Evolutionary conservation across 176 grass and related monocot species (phyloP).

Genomic region (Elymus sibiricus): DNA sequence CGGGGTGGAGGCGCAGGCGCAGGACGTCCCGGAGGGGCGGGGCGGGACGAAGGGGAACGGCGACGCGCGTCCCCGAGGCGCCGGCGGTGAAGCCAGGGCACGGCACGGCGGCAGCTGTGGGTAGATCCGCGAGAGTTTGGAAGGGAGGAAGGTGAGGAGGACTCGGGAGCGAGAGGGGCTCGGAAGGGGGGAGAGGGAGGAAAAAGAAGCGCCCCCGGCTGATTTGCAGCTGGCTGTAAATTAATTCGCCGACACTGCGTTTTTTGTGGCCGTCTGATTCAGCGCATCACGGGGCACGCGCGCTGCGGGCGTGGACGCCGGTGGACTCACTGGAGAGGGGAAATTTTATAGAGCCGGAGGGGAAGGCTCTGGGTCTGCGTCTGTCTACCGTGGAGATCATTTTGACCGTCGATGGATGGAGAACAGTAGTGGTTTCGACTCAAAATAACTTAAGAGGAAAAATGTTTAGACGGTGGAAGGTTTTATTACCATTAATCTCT

Average conservation of each 20-base stretch:
- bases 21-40: neutral
- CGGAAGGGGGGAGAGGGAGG: neutral
- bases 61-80: neutral
- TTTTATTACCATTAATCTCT: too few relatives aligned
- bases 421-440: neutral
- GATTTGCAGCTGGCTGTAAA: neutral
- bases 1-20: neutral
- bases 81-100: neutral
- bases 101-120: neutral
- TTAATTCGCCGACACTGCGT: neutral
- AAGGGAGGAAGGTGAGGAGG: neutral
- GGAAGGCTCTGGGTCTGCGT: too few relatives aligned
- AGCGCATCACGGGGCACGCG: too few relatives aligned
- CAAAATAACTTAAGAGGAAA: too few relatives aligned
- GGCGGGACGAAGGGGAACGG: neutral
- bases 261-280: neutral
- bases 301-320: neutral
- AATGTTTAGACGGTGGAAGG: too few relatives aligned
- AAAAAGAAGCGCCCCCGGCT: neutral
- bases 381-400: too few relatives aligned
- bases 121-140: neutral
- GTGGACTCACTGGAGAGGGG: neutral
- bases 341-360: neutral
- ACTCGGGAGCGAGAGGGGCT: neutral
- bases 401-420: too few relatives aligned